These are phyloP conservation scores for Psilocybe sp. DNA, from an alignment of 768 basidiomycete species.

Conservation along the genomic window DNA sequence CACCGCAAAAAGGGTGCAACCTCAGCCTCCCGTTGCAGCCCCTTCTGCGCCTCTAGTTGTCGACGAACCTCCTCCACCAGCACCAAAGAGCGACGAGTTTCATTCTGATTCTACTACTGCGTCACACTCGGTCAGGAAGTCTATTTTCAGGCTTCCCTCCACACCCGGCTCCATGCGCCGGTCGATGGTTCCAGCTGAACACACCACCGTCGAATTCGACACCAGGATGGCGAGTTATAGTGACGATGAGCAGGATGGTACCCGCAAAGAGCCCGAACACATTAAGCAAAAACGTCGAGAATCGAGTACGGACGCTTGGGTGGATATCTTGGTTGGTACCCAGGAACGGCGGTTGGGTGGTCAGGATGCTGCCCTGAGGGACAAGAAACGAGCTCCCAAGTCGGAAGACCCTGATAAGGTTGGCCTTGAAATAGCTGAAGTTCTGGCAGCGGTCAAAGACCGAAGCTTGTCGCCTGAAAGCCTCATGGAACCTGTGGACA, in stretches of 20 bases:
- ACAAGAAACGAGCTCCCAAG: slow-evolving; percentile 29
- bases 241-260: slow-evolving; percentile 39
- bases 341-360: slow-evolving; percentile 48
- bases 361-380: slow-evolving; percentile 46
- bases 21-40: slow-evolving; percentile 5
- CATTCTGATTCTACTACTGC: slow-evolving; percentile 27
- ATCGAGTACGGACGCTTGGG: slow-evolving; percentile 76
- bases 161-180: slow-evolving; percentile 49
- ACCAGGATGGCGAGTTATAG: slow-evolving; percentile 70
- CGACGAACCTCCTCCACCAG: slow-evolving; percentile 17
- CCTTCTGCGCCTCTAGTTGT: too few species aligned
- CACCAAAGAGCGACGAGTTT: slow-evolving; percentile 31
- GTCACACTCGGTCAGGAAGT: slow-evolving; percentile 35
- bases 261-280: slow-evolving; percentile 33
- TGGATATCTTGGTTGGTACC: slow-evolving; percentile 76
- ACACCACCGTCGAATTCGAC: slow-evolving; percentile 80
- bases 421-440: slow-evolving; percentile 71
- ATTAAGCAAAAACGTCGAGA: slow-evolving; percentile 47
- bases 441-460: slow-evolving; percentile 55
- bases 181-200: slow-evolving; percentile 67
- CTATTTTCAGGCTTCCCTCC: slow-evolving; percentile 60
- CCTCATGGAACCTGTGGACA: slow-evolving; percentile 32
- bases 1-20: slow-evolving; percentile 15
- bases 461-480: slow-evolving; percentile 34
- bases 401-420: slow-evolving; percentile 64